Evolutionary conservation across 306 rosid genomes (phyloP).

Genomic region (Fragaria vesca): DNA sequence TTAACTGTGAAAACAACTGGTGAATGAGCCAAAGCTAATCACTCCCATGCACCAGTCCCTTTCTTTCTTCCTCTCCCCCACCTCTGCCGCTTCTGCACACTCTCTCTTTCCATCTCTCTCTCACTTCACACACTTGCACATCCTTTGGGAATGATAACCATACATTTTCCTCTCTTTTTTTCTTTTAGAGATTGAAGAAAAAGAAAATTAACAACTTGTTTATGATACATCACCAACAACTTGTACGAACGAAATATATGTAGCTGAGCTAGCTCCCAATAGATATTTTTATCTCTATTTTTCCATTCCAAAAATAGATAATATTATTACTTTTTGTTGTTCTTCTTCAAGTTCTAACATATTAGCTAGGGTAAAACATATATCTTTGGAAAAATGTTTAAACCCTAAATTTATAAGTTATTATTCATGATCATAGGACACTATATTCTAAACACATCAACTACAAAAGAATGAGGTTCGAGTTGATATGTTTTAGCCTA

Average conservation of each 20-base stretch:
- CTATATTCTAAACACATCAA: too few species aligned
- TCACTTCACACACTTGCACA: slow-evolving; percentile 9
- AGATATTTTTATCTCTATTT: neutral
- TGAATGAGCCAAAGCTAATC: slow-evolving; percentile 81
- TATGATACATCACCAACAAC: slow-evolving; percentile 28
- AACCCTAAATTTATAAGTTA: too few species aligned
- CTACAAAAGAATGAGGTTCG: too few species aligned
- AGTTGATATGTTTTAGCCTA: too few species aligned
- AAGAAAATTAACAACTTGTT: slow-evolving; percentile 6
- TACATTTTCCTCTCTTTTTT: slow-evolving; percentile 32
- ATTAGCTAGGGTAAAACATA: too few species aligned
- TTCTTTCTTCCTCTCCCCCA: slow-evolving; percentile 62
- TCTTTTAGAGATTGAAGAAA: neutral
- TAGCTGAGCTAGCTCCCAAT: neutral
- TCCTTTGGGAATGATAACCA: slow-evolving; percentile 60
- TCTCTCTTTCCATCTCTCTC: slow-evolving; percentile 1
- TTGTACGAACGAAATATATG: slow-evolving; percentile 16
- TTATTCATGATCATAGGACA: too few species aligned
- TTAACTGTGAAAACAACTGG: slow-evolving; percentile 76
- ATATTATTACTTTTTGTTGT: too few species aligned
- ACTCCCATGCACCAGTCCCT: slow-evolving; percentile 96
- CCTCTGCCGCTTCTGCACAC: slow-evolving; percentile 53
- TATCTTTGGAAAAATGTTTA: too few species aligned
- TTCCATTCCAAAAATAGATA: too few species aligned
- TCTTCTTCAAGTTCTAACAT: too few species aligned